Percentiles rank a stretch among this genome's conserved stretches.
Conservation (phyloP, 495 filamentous ascomycete genomes). For the Trichoderma reesei region DNA sequence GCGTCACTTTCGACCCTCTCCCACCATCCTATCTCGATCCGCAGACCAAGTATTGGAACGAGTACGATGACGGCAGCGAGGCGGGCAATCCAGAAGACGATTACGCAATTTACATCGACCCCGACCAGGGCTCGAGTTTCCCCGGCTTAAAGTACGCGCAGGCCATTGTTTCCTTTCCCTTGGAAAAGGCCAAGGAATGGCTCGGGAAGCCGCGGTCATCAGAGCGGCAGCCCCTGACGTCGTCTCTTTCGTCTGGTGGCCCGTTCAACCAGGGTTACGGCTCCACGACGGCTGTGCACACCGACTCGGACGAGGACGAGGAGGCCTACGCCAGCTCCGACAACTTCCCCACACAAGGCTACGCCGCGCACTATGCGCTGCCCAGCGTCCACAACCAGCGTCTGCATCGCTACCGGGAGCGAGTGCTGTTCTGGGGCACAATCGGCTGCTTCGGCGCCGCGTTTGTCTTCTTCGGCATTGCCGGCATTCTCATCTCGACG, state of each 20-base stretch:
- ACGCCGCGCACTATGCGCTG: constrained; percentile 34
- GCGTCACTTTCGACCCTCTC: constrained; percentile 15
- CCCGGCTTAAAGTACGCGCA: constrained; percentile 37
- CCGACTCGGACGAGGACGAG: constrained; percentile 18
- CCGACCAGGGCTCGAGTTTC: constrained; percentile 36
- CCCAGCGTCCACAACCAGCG: constrained; percentile 32
- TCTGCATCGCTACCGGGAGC: constrained; percentile 33
- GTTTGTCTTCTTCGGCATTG: constrained; percentile 44
- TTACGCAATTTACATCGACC: constrained; percentile 50
- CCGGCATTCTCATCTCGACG: constrained; percentile 42
- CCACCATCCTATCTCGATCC: constrained; percentile 12
- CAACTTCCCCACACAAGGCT: constrained; percentile 27
- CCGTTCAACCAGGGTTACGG: constrained; percentile 21
- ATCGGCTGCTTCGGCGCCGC: constrained; percentile 35
- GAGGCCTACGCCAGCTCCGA: constrained; percentile 21
- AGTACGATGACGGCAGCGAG: constrained; percentile 55
- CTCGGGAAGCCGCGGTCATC: constrained; percentile 20
- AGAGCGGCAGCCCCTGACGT: constrained; percentile 29
- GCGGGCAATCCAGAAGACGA: constrained; percentile 34
- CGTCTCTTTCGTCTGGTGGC: constrained; percentile 13
- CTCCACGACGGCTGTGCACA: constrained; percentile 24
- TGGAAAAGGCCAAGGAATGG: constrained; percentile 36
- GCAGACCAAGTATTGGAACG: constrained; percentile 47
- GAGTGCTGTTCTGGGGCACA: constrained; percentile 34
- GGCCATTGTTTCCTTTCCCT: constrained; percentile 30